These are phyloP conservation scores for Carex scoparia DNA, from an alignment of 176 grass and related monocot genomes.

Conservation along the genomic window DNA sequence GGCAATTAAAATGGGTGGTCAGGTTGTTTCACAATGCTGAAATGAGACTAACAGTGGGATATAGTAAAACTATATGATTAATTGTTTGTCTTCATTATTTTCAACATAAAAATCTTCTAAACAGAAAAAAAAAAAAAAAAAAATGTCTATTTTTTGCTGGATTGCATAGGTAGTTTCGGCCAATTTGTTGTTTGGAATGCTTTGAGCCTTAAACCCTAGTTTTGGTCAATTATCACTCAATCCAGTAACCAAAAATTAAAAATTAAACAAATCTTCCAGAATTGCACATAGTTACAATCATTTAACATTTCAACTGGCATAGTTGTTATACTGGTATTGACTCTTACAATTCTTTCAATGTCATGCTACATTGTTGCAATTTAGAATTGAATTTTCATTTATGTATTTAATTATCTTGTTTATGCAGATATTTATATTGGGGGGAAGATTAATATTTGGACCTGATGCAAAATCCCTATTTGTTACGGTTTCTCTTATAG, in stretches of 20 bases:
- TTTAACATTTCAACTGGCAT: not conserved
- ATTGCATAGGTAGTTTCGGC: not conserved
- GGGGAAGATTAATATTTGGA: constrained; percentile 94
- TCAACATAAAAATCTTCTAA: not conserved
- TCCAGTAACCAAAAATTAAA: not conserved
- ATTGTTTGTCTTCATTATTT: not conserved
- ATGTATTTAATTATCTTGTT: constrained; percentile 17
- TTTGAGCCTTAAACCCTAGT: constrained; percentile 13
- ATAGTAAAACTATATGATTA: not conserved
- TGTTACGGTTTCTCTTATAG: constrained; percentile 58
- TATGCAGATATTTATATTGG: constrained; percentile 80
- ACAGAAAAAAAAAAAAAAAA: not conserved
- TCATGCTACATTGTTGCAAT: constrained; percentile 18
- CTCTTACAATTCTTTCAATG: constrained; percentile 1
- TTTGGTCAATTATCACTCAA: not conserved
- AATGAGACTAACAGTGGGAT: not conserved
- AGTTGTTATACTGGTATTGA: not conserved
- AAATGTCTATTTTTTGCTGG: not conserved
- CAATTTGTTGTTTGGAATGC: not conserved
- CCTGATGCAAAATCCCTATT: constrained; percentile 85
- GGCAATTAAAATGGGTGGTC: constrained; percentile 6
- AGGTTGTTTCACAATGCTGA: constrained; percentile 6
- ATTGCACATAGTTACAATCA: not conserved
- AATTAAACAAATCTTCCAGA: not conserved
- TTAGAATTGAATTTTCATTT: constrained; percentile 12